Conservation (phyloP, 2,329 filamentous ascomycete genomes). For the Fusarium pseudocircinatum region DNA sequence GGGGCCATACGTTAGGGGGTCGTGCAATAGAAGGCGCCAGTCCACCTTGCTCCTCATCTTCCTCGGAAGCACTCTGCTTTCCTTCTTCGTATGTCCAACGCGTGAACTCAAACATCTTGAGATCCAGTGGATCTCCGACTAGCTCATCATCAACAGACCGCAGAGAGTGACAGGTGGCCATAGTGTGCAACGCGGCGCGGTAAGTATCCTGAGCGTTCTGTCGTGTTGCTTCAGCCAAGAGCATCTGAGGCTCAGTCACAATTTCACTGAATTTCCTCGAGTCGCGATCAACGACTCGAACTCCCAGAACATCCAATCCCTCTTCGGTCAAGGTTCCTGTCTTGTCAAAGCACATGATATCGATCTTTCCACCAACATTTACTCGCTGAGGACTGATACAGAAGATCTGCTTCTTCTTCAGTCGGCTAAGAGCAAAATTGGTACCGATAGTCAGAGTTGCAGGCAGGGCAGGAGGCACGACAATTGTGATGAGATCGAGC, state of each 20-base stretch:
- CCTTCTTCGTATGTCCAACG: conserved; percentile 93
- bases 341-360: conserved; percentile 98
- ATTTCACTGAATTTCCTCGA: conserved; percentile 77
- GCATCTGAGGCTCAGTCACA: conserved; percentile 69
- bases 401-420: conserved; percentile 92
- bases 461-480: conserved; percentile 92
- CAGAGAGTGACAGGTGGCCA: conserved; percentile 97
- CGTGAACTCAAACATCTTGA: conserved; percentile 99
- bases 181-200: conserved; percentile 82
- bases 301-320: conserved; percentile 90
- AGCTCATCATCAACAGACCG: conserved; percentile 87
- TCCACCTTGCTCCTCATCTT: conserved; percentile 78
- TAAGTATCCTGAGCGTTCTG: conserved; percentile 48
- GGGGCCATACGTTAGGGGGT: conserved; percentile 69
- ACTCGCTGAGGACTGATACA: conserved; percentile 98
- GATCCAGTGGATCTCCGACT: conserved; percentile 90
- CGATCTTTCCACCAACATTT: conserved; percentile 94
- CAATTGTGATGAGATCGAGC: conserved; percentile 95
- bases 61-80: conserved; percentile 70
- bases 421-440: conserved; percentile 87
- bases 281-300: conserved; percentile 77
- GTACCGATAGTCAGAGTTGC: conserved; percentile 96
- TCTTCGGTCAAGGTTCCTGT: conserved; percentile 98
- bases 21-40: conserved; percentile 89
- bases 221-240: conserved; percentile 59